A percentile compares a stretch with the other conserved stretches of the same genome.
Evolutionary conservation across 352 stramenopile genomes (phyloP).

Genomic region (Globisporangium acanthophoron): DNA sequence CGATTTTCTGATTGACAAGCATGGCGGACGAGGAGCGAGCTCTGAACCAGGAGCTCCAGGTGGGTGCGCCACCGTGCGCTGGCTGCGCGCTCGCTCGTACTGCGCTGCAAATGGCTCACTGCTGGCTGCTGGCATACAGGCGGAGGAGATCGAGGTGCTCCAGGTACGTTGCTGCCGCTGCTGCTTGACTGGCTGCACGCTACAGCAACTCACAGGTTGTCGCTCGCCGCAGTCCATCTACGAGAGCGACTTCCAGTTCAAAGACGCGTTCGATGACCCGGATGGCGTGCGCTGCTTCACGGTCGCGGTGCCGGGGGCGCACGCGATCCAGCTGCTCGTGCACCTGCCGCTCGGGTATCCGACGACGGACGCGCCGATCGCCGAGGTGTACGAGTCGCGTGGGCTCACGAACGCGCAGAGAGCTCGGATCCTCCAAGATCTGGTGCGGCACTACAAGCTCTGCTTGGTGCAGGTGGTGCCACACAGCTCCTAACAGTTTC

Average conservation of each 20-base stretch:
- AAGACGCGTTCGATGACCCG: slow-evolving; percentile 35
- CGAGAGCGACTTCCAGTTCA: slow-evolving; percentile 55
- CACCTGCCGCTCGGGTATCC: slow-evolving; percentile 72
- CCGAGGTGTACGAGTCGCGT: slow-evolving; percentile 79
- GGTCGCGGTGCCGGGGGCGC: slow-evolving; percentile 47
- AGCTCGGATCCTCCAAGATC: slow-evolving; percentile 51
- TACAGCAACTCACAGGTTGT: neutral
- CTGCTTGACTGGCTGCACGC: neutral
- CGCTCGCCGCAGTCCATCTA: slow-evolving; percentile 61
- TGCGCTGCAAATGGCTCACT: neutral
- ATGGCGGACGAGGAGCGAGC: slow-evolving; percentile 20
- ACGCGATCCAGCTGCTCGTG: slow-evolving; percentile 64
- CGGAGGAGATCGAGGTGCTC: slow-evolving; percentile 71
- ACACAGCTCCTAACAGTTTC: neutral
- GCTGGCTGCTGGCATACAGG: slow-evolving; percentile 20
- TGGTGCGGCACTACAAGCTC: slow-evolving; percentile 25
- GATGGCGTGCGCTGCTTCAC: slow-evolving; percentile 48
- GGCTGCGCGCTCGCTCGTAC: neutral
- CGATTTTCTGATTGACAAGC: slow-evolving; percentile 8
- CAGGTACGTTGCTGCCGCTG: slow-evolving; percentile 28
- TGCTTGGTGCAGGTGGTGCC: neutral
- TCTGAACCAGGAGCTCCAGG: slow-evolving; percentile 50
- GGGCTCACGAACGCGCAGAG: slow-evolving; percentile 66
- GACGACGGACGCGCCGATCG: slow-evolving; percentile 57
- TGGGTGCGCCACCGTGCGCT: slow-evolving; percentile 4